Evolutionary conservation across 75 land plant genomes (phyloP), one percentile per base, ranked within the genome.

Genomic region (Pinus tabuliformis): DNA sequence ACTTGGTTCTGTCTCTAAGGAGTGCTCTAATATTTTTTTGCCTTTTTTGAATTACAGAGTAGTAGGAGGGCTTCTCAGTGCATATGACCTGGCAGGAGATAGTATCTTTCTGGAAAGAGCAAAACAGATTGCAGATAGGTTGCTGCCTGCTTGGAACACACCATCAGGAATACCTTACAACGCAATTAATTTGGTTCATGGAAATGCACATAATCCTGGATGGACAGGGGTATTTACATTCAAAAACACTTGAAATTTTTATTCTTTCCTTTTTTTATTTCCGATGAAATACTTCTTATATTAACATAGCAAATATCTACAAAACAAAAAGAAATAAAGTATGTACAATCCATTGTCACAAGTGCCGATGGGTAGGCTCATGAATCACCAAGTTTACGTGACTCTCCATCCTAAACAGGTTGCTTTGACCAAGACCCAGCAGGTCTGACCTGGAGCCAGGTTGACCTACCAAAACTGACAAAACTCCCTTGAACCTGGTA

Each of bases 81-180:
- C 98, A 63, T 95, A 92, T 81, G 99, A 97, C 79, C 93, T 97
- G 45, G 89, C 98, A n/a, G 90, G 81, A 9, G 95, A 97, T 21
- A 65, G 78, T 20, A 65, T 97, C 42, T 97, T 97, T 75, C 88
- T 97, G 72, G 85, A 85, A 49, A 97, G 91, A 82, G 98, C 95
- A 56, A 88, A 77, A 79, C 89, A 95, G 36, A 84, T 97, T 75
- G 99, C 92, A 39, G 94, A 97, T 74, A 88, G 95, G 66, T 77
- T 97, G 78, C 85, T 97, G 21, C 99, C 99, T 52, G 99, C 99
- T 3, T 97, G 99, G 99, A 80, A 86, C 80, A 89, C 95, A 24
- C 83, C 93, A 22, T 75, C 95, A 15, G 99, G 99, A 28, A 95
- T 97, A 57, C 99, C 99, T 18, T 95, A 91, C 78, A 95, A 87